Evolutionary conservation across 2,329 filamentous ascomycete genomes (phyloP).

Genomic region (Ophiostoma pallidulum): DNA sequence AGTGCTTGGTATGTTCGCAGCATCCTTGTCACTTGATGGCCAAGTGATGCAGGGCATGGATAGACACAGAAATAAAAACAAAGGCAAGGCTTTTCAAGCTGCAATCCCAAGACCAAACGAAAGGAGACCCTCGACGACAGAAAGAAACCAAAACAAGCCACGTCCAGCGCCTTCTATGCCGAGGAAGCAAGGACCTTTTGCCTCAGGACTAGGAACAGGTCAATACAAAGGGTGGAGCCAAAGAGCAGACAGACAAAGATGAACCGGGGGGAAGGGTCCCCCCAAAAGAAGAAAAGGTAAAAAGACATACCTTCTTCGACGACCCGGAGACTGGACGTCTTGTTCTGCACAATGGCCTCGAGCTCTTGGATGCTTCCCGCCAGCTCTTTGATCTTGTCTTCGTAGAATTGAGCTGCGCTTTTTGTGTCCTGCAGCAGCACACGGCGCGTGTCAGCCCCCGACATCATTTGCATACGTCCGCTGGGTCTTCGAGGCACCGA

Average conservation of each 20-base stretch:
- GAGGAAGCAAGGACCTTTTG: constrained; percentile 26
- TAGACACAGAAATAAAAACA: neutral
- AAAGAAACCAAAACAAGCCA: neutral
- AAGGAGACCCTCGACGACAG: neutral
- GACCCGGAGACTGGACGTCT: constrained; percentile 74
- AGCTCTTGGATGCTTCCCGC: constrained; percentile 45
- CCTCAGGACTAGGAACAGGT: constrained; percentile 26
- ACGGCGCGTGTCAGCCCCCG: neutral
- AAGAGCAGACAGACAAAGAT: neutral
- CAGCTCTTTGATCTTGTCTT: constrained; percentile 45
- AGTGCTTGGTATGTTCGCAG: no score
- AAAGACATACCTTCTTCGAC: constrained; percentile 68
- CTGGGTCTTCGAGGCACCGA: no score
- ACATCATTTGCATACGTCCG: neutral
- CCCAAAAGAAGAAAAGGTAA: neutral
- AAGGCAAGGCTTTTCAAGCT: neutral
- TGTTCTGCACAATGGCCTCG: constrained; percentile 51
- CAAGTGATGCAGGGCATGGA: no score
- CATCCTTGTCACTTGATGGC: no score
- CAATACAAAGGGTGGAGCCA: neutral
- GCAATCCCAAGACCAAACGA: no score
- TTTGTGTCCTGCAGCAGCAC: constrained; percentile 34
- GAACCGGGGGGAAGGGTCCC: neutral
- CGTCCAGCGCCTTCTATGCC: neutral
- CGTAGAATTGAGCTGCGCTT: constrained; percentile 47